Evolutionary conservation across 2,329 filamentous ascomycete species (phyloP).

Genomic region (Monilinia polystroma): DNA sequence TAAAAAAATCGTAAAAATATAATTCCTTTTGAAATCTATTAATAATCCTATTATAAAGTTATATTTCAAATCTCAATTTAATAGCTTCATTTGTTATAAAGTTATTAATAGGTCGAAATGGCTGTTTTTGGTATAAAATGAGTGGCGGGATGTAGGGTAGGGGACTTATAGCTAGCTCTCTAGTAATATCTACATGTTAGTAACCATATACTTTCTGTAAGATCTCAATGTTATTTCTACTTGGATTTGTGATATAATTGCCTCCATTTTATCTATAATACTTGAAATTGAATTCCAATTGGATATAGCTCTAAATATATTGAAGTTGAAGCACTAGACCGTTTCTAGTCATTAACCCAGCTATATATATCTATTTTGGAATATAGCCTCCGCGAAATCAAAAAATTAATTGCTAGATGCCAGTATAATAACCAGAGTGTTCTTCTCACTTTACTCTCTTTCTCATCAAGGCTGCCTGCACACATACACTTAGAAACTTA

Average conservation of each 20-base stretch:
- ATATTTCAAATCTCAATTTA: no score
- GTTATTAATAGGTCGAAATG: no score
- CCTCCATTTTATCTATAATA: conserved; percentile 5
- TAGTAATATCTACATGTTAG: background rate
- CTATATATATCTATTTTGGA: no score
- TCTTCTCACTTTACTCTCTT: conserved; percentile 6
- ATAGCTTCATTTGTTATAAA: no score
- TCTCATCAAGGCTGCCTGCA: background rate
- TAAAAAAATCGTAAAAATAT: no score
- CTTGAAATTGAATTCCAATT: background rate
- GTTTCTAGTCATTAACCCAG: no score
- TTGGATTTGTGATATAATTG: background rate
- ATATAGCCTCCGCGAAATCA: no score
- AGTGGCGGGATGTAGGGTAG: no score
- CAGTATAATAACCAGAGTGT: conserved; percentile 2
- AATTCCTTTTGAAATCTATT: no score
- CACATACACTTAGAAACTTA: background rate
- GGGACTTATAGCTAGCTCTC: background rate
- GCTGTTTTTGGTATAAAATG: no score
- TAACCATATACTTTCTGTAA: background rate
- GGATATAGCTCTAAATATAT: background rate
- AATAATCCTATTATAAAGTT: no score
- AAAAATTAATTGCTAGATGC: background rate
- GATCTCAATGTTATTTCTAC: conserved; percentile 1
- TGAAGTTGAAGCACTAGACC: no score